Evolutionary conservation across 2,329 filamentous ascomycete species (phyloP).

Genomic region (Pseudogymnoascus sp.): DNA sequence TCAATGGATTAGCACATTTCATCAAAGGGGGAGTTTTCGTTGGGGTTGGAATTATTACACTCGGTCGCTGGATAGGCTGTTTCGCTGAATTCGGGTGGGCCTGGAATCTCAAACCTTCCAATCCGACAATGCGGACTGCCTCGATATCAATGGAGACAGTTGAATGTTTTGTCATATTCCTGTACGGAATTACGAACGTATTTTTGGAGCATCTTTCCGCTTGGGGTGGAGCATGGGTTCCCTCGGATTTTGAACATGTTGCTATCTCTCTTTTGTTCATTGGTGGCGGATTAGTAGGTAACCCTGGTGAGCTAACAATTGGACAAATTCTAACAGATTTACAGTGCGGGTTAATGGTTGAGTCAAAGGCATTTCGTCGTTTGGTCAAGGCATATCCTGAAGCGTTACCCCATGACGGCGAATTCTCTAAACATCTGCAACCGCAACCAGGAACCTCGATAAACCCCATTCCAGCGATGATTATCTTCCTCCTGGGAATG

Average conservation of each 20-base stretch:
- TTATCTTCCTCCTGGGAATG: constrained; percentile 10
- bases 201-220: constrained; percentile 10
- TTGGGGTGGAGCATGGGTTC: constrained; percentile 9
- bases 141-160: constrained; percentile 9
- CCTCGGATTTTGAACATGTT: constrained; percentile 10
- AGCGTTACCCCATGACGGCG: background rate
- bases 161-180: constrained; percentile 9
- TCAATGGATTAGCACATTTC: constrained; percentile 10
- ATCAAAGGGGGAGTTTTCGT: constrained; percentile 10
- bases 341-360: constrained; percentile 11
- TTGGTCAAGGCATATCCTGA: constrained; percentile 8
- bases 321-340: constrained; percentile 11
- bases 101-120: constrained; percentile 8
- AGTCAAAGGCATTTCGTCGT: constrained; percentile 11
- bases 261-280: constrained; percentile 11
- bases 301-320: constrained; percentile 6
- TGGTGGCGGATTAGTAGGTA: constrained; percentile 9
- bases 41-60: constrained; percentile 4
- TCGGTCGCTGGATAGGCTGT: constrained; percentile 8
- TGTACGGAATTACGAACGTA: constrained; percentile 11
- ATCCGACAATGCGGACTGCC: background rate
- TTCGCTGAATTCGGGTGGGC: constrained; percentile 9
- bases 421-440: constrained; percentile 6
- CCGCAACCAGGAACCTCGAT: background rate
- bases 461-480: constrained; percentile 10